These are phyloP conservation scores for Chaetomiaceae sp. DNA, from an alignment of 2,329 filamentous ascomycete species.

Conservation along the genomic window DNA sequence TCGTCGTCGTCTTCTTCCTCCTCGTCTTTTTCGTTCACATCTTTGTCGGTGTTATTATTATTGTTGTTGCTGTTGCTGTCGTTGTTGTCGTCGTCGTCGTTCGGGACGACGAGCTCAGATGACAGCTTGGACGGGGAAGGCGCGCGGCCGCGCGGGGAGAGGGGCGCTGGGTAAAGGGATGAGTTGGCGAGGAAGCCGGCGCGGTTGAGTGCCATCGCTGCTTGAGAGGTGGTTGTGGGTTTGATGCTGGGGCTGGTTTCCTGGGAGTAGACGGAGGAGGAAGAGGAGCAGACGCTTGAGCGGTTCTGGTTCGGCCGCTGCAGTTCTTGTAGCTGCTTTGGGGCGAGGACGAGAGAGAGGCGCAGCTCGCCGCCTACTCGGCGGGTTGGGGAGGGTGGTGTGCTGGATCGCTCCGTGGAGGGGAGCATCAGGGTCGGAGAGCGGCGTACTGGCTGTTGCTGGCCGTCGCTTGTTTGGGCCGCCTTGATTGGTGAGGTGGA, in stretches of 20 bases:
- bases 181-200: conserved; percentile 15
- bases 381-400: conserved; percentile 6
- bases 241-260: not conserved
- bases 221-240: not conserved
- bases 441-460: not conserved
- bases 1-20: not conserved
- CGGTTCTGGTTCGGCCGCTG: not conserved
- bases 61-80: not conserved
- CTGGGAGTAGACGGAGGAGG: conserved; percentile 22
- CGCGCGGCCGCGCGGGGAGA: not conserved
- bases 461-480: not conserved
- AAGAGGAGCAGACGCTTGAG: conserved; percentile 16
- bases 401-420: conserved; percentile 5
- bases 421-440: conserved; percentile 2
- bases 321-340: not conserved
- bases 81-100: not conserved
- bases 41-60: no score
- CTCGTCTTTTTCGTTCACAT: not conserved
- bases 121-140: not conserved
- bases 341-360: conserved; percentile 1
- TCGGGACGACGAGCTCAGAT: not conserved
- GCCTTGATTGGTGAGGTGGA: conserved; percentile 6
- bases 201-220: conserved; percentile 13
- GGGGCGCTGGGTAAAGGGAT: conserved; percentile 9
- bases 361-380: not conserved